Conservation (phyloP, 371 early-diverging fungal genomes). For the Dentiscutata heterogama region DNA sequence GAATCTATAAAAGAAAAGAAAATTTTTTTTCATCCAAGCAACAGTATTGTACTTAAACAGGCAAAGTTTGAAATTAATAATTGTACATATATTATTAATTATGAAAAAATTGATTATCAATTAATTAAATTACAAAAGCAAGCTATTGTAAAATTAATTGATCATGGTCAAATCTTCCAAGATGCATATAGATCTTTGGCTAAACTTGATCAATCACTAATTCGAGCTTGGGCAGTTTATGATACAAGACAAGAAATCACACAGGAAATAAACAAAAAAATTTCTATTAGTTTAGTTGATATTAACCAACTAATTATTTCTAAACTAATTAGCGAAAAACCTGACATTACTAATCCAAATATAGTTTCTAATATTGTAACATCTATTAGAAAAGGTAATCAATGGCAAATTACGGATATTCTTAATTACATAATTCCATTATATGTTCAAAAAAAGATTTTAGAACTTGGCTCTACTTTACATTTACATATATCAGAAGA, state of each 20-base stretch:
- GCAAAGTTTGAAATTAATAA: not conserved
- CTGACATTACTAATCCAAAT: not conserved
- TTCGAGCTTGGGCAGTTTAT: not conserved
- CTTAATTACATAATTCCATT: not conserved
- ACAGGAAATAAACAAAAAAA: not conserved
- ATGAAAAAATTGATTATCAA: not conserved
- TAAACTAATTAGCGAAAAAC: not conserved
- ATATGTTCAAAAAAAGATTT: not conserved
- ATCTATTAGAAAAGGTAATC: not conserved
- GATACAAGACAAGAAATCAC: not conserved
- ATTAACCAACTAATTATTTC: not conserved
- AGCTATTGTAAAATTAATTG: slow-evolving; percentile 2
- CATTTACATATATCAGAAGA: not conserved
- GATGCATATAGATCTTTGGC: slow-evolving; percentile 19
- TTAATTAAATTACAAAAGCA: not conserved
- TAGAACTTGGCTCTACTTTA: not conserved
- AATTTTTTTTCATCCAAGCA: not conserved
- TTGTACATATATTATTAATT: not conserved
- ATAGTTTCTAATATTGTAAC: not conserved
- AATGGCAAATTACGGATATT: not conserved
- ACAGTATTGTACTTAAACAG: not conserved
- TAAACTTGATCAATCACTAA: not conserved
- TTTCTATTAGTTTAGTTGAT: not conserved
- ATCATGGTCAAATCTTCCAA: not conserved
- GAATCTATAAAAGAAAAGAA: not conserved